These are phyloP conservation scores for Volutella citrinella DNA, from an alignment of 2,329 filamentous ascomycete species.

Conservation along the genomic window DNA sequence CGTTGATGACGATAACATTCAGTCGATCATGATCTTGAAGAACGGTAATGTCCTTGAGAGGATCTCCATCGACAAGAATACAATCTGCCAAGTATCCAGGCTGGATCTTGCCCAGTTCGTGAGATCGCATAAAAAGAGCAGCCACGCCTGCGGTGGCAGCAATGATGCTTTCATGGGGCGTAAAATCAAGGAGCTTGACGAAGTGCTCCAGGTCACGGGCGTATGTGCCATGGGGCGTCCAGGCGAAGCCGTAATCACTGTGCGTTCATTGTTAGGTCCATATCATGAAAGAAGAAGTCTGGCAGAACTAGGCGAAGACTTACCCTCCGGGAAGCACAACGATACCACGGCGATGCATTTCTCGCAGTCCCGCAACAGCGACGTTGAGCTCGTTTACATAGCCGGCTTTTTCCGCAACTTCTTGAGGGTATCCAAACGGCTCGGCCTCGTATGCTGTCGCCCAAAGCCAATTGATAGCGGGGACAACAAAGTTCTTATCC, in stretches of 20 bases:
- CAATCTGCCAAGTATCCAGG: constrained; percentile 9
- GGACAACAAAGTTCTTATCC: constrained; percentile 7
- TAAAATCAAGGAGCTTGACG: constrained; percentile 11
- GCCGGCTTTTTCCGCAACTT: constrained; percentile 8
- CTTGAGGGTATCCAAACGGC: constrained; percentile 8
- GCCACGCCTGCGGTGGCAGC: constrained; percentile 6
- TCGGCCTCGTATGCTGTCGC: constrained; percentile 13
- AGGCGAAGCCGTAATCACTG: constrained; percentile 11
- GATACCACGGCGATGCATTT: constrained; percentile 13
- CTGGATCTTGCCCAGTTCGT: constrained; percentile 10
- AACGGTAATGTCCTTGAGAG: constrained; percentile 5
- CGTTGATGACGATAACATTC: constrained; percentile 7
- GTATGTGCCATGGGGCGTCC: constrained; percentile 12
- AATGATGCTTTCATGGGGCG: constrained; percentile 7
- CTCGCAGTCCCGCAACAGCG: constrained; percentile 8
- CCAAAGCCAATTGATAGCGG: constrained; percentile 13
- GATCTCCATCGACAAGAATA: constrained; percentile 7
- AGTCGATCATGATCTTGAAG: constrained; percentile 5
- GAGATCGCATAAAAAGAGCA: constrained; percentile 3
- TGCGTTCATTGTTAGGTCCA: not conserved
- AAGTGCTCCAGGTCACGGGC: constrained; percentile 16
- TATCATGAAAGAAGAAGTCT: not conserved
- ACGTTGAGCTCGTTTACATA: constrained; percentile 10
- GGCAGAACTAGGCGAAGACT: too few species aligned
- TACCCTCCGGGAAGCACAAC: constrained; percentile 12